Evolutionary conservation across 2,329 filamentous ascomycete species (phyloP).

Genomic region (Sporothrix brasiliensis): DNA sequence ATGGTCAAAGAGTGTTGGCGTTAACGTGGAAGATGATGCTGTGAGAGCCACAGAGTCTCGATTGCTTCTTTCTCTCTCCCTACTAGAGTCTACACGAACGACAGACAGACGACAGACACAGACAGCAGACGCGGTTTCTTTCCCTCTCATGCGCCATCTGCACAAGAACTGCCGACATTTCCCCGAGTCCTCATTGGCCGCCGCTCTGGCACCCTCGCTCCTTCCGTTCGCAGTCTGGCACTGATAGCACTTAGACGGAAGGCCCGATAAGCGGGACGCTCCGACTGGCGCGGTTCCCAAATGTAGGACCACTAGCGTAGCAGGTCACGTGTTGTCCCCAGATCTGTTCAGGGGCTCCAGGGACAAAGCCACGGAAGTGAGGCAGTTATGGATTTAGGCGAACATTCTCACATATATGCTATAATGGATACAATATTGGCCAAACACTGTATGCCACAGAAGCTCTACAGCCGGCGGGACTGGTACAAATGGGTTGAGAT

Average conservation of each 20-base stretch:
- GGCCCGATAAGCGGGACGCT: constrained; percentile 21
- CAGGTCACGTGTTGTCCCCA: neutral
- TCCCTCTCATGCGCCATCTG: neutral
- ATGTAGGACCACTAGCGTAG: neutral
- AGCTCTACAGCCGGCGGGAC: too few relatives aligned
- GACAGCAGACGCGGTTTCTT: neutral
- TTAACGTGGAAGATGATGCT: neutral
- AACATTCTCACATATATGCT: too few relatives aligned
- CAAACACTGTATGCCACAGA: too few relatives aligned
- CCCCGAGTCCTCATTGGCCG: constrained; percentile 6
- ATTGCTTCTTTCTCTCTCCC: neutral
- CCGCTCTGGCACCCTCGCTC: neutral
- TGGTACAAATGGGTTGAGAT: too few relatives aligned
- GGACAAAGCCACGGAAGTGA: too few relatives aligned
- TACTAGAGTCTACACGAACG: neutral
- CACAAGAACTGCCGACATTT: constrained; percentile 3
- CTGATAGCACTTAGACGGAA: constrained; percentile 12
- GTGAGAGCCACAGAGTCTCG: neutral
- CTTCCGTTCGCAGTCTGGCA: neutral
- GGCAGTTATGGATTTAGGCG: too few relatives aligned
- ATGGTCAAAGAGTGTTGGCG: neutral
- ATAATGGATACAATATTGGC: too few relatives aligned
- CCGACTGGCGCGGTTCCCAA: neutral
- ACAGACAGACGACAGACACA: too few relatives aligned
- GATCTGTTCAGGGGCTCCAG: too few relatives aligned